phyloP scores from a whole-genome alignment of 108 stramenopile genomes.

The Cylindrotheca closterium region DNA sequence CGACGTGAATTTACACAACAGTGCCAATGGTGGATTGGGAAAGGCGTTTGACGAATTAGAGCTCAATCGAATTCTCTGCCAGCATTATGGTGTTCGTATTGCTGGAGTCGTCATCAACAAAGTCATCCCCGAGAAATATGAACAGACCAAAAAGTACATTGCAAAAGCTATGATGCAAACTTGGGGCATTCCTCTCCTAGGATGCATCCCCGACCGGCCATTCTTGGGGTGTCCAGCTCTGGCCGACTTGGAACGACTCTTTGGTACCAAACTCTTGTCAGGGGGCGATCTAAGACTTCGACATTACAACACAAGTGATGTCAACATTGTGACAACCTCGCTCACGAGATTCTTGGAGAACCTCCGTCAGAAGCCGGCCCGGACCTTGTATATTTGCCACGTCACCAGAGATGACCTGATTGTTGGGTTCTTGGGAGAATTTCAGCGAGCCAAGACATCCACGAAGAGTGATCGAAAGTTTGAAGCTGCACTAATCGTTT shows the following conservation, averaged over 20 bases:
- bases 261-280: constrained; percentile 66
- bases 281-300: constrained; percentile 75
- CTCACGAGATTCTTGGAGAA: constrained; percentile 87
- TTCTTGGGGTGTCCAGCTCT: constrained; percentile 90
- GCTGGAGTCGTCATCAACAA: constrained; percentile 96
- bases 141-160: constrained; percentile 87
- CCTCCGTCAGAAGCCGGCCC: constrained; percentile 61
- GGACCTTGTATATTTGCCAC: constrained; percentile 94
- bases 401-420: constrained; percentile 89
- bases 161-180: constrained; percentile 62
- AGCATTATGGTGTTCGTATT: constrained; percentile 82
- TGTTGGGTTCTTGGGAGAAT: constrained; percentile 88
- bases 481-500: constrained; percentile 82
- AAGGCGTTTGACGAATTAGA: constrained; percentile 94
- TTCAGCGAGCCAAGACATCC: constrained; percentile 47
- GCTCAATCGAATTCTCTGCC: constrained; percentile 88
- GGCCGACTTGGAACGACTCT: constrained; percentile 86
- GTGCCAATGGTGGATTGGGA: constrained; percentile 94
- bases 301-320: constrained; percentile 83
- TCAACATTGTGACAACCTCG: constrained; percentile 88
- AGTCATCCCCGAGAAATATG: constrained; percentile 89
- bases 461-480: constrained; percentile 32
- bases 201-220: constrained; percentile 89
- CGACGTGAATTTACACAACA: not conserved
- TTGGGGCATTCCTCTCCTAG: constrained; percentile 92